Base-by-base conservation (phyloP, 2,329 filamentous ascomycete species). In the Basipetospora chlamydospora region DNA sequence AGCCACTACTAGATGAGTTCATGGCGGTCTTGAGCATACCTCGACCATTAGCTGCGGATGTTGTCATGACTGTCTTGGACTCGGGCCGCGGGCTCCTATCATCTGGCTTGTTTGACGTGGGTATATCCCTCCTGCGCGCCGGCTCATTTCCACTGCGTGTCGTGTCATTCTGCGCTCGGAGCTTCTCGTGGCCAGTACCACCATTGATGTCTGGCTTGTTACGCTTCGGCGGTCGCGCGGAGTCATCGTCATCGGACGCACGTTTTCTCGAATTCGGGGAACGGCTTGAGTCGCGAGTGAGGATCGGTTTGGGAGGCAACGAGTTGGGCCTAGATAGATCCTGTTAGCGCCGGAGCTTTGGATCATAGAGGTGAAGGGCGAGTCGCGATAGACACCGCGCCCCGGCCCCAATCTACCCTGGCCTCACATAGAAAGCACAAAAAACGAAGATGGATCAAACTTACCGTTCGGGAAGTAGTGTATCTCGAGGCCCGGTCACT, bases 31-130 rank as follows among this genome's bases (percentile, higher is more conserved):
- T 61, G 4, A 58, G 43, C 13, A 49, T 42, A 33, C 48, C 43
- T 23, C 54, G 54, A n/a, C 59, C 59, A 39, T 60, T 63, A 4
- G 22, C 26, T n/a, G 26, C n/a, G 3, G 54, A 49, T n/a, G n/a
- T n/a, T n/a, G n/a, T n/a, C n/a, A n/a, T n/a, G n/a, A n/a, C n/a
- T n/a, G n/a, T n/a, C n/a, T n/a, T n/a, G n/a, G n/a, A n/a, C n/a
- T n/a, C n/a, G n/a, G n/a, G n/a, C n/a, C n/a, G n/a, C n/a, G n/a
- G n/a, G n/a, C 47, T n/a, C 17, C 16, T 21, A 5, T 31, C 29
- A 21, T 18, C 10, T 4, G 7, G 7, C 9, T 17, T 17, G 11
- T 16, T 23, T 13, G 33, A 8, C 8, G 34, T 26, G 6, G 36
- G 22, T 12, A 20, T 18, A 22, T 38, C 36, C 17, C 28, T 33